Conservation (phyloP, 78 protist species). For the Monocercomonoides exilis region DNA sequence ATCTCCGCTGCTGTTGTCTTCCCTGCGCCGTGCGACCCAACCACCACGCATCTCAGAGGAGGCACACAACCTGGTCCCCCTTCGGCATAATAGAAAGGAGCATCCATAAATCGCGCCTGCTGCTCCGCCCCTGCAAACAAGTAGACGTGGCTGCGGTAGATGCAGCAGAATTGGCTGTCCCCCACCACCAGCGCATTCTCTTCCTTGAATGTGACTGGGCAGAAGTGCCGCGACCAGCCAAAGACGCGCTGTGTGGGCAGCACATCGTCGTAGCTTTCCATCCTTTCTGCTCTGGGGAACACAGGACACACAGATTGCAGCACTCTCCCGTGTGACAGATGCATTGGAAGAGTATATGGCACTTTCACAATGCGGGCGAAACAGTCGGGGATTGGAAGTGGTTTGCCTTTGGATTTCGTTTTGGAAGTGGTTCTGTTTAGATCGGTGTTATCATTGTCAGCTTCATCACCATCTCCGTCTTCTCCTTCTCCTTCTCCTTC, state of each 20-base stretch:
- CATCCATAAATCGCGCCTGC: not conserved
- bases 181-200: not conserved
- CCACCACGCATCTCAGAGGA: not conserved
- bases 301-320: not conserved
- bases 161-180: not conserved
- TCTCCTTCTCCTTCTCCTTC: not conserved
- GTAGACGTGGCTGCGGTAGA: not conserved
- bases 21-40: conserved; percentile 6
- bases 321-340: not conserved
- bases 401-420: too few species aligned
- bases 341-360: not conserved
- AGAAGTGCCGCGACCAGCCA: not conserved
- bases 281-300: not conserved
- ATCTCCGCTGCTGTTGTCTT: not conserved
- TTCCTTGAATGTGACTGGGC: conserved; percentile 4
- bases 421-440: too few species aligned
- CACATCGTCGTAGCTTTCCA: conserved; percentile 10
- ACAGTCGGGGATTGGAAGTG: not conserved
- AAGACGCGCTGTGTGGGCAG: not conserved
- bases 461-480: too few species aligned
- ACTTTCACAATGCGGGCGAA: not conserved
- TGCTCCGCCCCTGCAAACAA: not conserved
- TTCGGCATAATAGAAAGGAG: not conserved
- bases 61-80: not conserved
- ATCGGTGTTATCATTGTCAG: too few species aligned